Evolutionary conservation across 768 basidiomycete genomes (phyloP), one percentile per base, ranked within the genome.

Genomic region (Mycena amicta): DNA sequence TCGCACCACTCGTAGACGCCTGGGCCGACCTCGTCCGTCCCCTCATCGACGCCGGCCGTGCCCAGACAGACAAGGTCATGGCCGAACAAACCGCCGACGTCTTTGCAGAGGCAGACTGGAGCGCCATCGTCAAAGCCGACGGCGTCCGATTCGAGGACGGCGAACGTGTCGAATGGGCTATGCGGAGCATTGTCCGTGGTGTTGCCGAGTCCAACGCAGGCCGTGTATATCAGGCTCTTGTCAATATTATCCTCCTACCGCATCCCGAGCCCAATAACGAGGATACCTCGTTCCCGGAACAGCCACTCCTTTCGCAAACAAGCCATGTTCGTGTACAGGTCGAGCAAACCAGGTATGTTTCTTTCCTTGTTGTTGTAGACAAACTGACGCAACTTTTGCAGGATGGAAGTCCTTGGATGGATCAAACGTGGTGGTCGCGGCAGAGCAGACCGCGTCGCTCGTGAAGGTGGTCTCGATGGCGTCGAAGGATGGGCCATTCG

Each of bases 401-500:
- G 82, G 1, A 68, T 86, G 56, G 87, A 88, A 39, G 71, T 95
- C 28, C 68, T 92, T 0, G 75, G 77, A 41, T 95, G 91, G 83
- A 82, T 98, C 55, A 83, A 63, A 29, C 58, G 59, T 31, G 62
- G 62, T 26, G 62, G 62, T 3, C 58, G 62, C 30, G 62, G 49
- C 16, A 54, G 62, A 39, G 59, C 59, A 12, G 62, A 63, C 50
- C 62, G 62, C 37, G 53, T 60, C 45, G 62, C 62, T 13, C 84
- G 88, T 50, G 85, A 86, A 51, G 83, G 85, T n/a, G 92, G 91
- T 0, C 96, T 98, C 65, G 87, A 89, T 51, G 68, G 74, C 3
- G 78, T 98, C n/a, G 93, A 96, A 50, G 81, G 80, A 3, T 97
- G 93, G 93, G 86, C 90, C 0, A 70, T 95, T 53, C 89, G 93